Base-by-base conservation (phyloP, 1,284 basidiomycete genomes). In the Pseudozyma hubeiensis region DNA sequence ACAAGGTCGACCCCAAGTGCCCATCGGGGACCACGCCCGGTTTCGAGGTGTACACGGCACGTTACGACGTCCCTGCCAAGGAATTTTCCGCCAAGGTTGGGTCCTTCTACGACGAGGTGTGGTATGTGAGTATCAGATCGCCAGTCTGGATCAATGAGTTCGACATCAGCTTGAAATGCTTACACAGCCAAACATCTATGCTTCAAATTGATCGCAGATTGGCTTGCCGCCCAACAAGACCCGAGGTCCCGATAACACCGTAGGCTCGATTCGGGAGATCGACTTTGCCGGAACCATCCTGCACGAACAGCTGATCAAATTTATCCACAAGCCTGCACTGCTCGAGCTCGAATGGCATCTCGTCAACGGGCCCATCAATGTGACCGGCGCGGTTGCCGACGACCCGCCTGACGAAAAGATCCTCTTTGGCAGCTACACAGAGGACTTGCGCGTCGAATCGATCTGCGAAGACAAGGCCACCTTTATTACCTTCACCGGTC, bases 331-430 rank as follows among this genome's bases (percentile, higher is more conserved):
- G 40, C 53, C 64, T 7, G 52, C 64, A 1, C 46, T 59, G 17
- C 56, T 66, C 41, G 64, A 66, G 56, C 52, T 66, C 19, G 48
- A 66, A 44, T 66, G 64, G 64, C 56, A 66, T 13, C 64, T 66
- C 24, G 57, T 60, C 57, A 66, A 66, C 31, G 64, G 64, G 0
- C 64, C 64, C 7, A 66, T 66, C 57, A 60, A 66, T 30, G 64
- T 66, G 11, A 66, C 64, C 8, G 64, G 64, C 11, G 64, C 64
- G 7, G 64, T 66, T 5, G 57, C 64, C 9, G 64, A 66, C 39
- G 57, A 66, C 31, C 48, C 64, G 7, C 64, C 64, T 9, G 52
- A 55, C 13, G 64, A 66, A 39, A 50, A 24, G 43, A 53, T 60
- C 24, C 48, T 66, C 10, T 66, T 66, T 11, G 64, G 64, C n/a